Percentiles rank a stretch among this genome's conserved stretches.
Evolutionary conservation across 129 eudicot species (phyloP).

Genomic region (Arctium minus): DNA sequence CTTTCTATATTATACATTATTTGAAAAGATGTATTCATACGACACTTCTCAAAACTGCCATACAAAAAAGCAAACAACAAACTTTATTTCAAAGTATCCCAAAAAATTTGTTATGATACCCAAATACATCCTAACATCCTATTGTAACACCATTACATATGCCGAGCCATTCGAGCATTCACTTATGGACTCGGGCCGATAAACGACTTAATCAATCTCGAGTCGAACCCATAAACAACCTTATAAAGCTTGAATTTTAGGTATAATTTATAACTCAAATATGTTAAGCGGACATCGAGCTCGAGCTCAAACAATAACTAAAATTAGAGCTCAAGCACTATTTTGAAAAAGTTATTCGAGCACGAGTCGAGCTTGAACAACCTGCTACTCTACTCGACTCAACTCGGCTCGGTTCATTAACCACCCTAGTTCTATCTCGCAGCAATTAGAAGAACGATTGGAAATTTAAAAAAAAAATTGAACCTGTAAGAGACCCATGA

Average conservation of each 20-base stretch:
- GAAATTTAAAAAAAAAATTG: neutral
- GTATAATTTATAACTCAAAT: neutral
- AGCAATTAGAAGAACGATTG: neutral
- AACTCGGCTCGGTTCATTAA: no score
- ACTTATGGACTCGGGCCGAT: neutral
- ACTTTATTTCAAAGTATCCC: neutral
- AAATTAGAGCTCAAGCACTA: no score
- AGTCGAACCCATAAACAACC: neutral
- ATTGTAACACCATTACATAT: neutral
- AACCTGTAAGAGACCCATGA: conserved; percentile 85
- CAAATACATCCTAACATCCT: no score
- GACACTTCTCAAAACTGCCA: neutral
- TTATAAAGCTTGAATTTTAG: neutral
- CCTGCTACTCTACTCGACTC: no score
- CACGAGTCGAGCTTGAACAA: no score
- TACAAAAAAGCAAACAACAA: neutral
- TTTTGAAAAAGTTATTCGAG: no score
- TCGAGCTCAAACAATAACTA: no score
- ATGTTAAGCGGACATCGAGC: neutral
- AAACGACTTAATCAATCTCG: neutral
- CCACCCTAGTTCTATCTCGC: neutral
- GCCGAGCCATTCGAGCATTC: neutral
- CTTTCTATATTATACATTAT: neutral
- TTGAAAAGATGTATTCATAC: neutral
- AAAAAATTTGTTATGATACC: neutral